phyloP scores from a whole-genome alignment of 306 rosid genomes.

The Mimosa bimucronata region DNA sequence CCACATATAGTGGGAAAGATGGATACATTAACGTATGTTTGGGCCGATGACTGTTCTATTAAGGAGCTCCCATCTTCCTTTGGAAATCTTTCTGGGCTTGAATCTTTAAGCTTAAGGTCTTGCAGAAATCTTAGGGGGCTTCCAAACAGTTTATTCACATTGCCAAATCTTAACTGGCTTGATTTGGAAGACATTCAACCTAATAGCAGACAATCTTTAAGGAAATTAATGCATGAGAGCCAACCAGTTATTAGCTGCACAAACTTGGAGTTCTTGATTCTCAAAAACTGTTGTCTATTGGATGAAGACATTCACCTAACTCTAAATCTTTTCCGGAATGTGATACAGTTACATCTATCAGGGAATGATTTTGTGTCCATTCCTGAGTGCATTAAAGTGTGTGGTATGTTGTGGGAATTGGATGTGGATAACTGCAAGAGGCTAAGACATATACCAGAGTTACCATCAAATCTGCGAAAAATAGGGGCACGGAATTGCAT shows the following conservation, averaged over 20 bases:
- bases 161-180: not conserved
- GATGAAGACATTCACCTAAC: conserved; percentile 27
- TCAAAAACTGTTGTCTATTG: not conserved
- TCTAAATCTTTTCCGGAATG: not conserved
- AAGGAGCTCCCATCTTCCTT: conserved; percentile 19
- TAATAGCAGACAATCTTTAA: not conserved
- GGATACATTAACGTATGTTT: not conserved
- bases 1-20: conserved; percentile 22
- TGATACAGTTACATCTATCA: not conserved
- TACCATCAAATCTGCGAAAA: not conserved
- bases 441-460: conserved; percentile 8
- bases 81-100: conserved; percentile 12
- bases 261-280: not conserved
- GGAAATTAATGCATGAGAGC: not conserved
- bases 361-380: not conserved
- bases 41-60: not conserved
- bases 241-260: not conserved
- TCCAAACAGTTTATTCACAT: not conserved
- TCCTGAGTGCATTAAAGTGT: conserved; percentile 20
- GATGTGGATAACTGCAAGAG: not conserved
- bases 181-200: not conserved
- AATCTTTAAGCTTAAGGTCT: not conserved
- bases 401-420: not conserved
- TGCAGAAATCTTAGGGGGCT: not conserved
- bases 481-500: not conserved